A percentile compares a stretch with the other conserved stretches of the same genome.
Evolutionary conservation across 495 filamentous ascomycete genomes (phyloP).

Genomic region (Polyplosphaeria fusca): DNA sequence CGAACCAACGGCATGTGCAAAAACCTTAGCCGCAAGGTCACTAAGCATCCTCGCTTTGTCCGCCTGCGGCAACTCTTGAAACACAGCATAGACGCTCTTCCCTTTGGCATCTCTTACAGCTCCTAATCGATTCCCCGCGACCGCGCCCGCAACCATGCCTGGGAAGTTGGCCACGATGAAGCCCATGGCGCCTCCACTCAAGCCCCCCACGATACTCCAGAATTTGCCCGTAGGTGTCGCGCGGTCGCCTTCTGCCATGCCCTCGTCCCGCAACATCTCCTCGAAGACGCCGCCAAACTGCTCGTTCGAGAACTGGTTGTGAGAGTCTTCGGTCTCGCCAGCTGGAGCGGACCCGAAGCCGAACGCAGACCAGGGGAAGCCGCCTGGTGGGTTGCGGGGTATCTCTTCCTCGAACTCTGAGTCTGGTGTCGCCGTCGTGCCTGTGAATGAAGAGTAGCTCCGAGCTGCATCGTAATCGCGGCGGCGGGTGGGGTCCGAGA

Average conservation of each 20-base stretch:
- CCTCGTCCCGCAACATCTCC: constrained; percentile 96
- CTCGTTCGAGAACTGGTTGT: constrained; percentile 52
- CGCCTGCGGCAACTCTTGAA: constrained; percentile 71
- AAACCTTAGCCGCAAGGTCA: constrained; percentile 44
- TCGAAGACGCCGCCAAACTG: constrained; percentile 94
- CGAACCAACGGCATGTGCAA: constrained; percentile 41
- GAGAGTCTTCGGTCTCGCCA: constrained; percentile 49
- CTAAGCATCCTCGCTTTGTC: constrained; percentile 69
- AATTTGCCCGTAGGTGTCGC: constrained; percentile 65
- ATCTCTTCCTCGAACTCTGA: constrained; percentile 55
- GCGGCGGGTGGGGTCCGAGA: constrained; percentile 76
- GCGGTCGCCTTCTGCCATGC: constrained; percentile 63
- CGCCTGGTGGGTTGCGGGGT: constrained; percentile 41
- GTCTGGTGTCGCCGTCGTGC: constrained; percentile 36
- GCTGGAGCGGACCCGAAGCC: constrained; percentile 55
- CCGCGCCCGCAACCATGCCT: constrained; percentile 82
- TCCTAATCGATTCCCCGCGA: constrained; percentile 87
- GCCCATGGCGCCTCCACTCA: constrained; percentile 85
- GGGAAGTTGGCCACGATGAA: constrained; percentile 94
- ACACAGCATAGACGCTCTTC: constrained; percentile 93
- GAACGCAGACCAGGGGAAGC: constrained; percentile 56
- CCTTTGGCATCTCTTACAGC: constrained; percentile 84
- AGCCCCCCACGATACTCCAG: constrained; percentile 79
- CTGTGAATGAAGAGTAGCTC: constrained; percentile 44
- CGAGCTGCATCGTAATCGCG: constrained; percentile 83